Conservation (phyloP, 1,284 basidiomycete species). For the Volvariella volvacea region DNA sequence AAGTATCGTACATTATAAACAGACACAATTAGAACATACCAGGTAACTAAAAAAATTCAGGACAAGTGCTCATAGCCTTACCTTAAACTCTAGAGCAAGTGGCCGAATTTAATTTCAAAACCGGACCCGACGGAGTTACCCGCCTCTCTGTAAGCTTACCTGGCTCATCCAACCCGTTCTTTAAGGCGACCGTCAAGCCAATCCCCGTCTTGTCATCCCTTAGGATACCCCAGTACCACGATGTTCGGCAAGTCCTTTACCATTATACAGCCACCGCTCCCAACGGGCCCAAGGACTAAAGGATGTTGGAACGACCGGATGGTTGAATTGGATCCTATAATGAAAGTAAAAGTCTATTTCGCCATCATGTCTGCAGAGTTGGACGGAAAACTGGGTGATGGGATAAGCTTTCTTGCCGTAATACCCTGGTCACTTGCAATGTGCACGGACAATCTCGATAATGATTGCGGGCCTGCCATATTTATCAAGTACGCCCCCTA, state of each 20-base stretch:
- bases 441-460: neutral
- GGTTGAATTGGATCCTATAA: slow-evolving; percentile 11
- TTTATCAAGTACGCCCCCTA: no score
- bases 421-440: neutral
- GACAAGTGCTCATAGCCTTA: neutral
- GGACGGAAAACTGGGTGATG: neutral
- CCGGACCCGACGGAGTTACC: slow-evolving; percentile 11
- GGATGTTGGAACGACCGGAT: slow-evolving; percentile 15
- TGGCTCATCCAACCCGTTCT: slow-evolving; percentile 17
- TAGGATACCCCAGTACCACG: slow-evolving; percentile 14
- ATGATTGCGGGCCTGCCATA: neutral
- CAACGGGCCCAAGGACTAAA: slow-evolving; percentile 11
- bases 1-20: slow-evolving; percentile 14
- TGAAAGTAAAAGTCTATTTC: slow-evolving; percentile 11
- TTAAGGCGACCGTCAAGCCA: slow-evolving; percentile 17
- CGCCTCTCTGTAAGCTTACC: slow-evolving; percentile 16
- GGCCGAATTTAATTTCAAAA: slow-evolving; percentile 19
- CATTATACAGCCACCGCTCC: slow-evolving; percentile 17
- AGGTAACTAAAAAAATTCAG: slow-evolving; percentile 14
- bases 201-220: slow-evolving; percentile 18
- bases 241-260: slow-evolving; percentile 12
- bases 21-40: slow-evolving; percentile 26
- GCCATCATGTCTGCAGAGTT: neutral
- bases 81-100: slow-evolving; percentile 7
- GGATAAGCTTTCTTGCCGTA: neutral